Conservation (phyloP, 139 green algal genomes). For the Picochlorum sp. region DNA sequence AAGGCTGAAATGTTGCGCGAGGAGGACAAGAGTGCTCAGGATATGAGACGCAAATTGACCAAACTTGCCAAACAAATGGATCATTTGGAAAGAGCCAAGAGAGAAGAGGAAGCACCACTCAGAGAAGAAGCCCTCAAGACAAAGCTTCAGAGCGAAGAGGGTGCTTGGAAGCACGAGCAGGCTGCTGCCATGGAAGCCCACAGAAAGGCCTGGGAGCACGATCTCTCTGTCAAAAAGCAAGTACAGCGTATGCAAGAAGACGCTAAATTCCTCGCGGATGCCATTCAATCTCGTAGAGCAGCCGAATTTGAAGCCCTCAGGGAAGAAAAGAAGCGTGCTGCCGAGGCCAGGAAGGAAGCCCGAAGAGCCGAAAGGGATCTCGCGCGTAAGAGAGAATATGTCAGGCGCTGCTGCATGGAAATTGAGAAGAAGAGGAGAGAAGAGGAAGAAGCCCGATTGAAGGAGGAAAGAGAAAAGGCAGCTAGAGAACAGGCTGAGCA, state of each 20-base stretch:
- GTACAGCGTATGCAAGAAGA: constrained; percentile 41
- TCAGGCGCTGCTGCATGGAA: constrained; percentile 51
- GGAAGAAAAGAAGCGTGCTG: neutral
- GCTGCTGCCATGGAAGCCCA: constrained; percentile 28
- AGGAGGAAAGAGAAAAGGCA: constrained; percentile 22
- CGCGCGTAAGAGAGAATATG: constrained; percentile 63
- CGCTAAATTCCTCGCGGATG: constrained; percentile 29
- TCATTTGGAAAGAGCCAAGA: constrained; percentile 85
- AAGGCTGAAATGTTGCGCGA: constrained; percentile 50
- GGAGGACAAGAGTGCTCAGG: constrained; percentile 50
- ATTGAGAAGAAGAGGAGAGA: constrained; percentile 35
- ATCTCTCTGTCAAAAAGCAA: constrained; percentile 74
- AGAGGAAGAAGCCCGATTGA: constrained; percentile 27
- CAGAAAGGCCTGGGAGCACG: constrained; percentile 67
- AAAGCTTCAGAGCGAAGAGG: constrained; percentile 41
- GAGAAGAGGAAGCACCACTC: constrained; percentile 84
- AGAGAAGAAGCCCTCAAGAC: constrained; percentile 23
- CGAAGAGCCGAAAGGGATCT: constrained; percentile 54
- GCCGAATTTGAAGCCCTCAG: constrained; percentile 82
- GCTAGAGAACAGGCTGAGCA: constrained; percentile 19
- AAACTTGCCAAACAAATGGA: constrained; percentile 73
- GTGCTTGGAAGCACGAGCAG: constrained; percentile 29
- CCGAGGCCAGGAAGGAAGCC: constrained; percentile 28
- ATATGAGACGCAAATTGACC: constrained; percentile 59
- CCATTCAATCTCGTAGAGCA: constrained; percentile 51